These are phyloP conservation scores for Rhizopogon vesiculosus DNA, from an alignment of 768 basidiomycete species.

Conservation along the genomic window DNA sequence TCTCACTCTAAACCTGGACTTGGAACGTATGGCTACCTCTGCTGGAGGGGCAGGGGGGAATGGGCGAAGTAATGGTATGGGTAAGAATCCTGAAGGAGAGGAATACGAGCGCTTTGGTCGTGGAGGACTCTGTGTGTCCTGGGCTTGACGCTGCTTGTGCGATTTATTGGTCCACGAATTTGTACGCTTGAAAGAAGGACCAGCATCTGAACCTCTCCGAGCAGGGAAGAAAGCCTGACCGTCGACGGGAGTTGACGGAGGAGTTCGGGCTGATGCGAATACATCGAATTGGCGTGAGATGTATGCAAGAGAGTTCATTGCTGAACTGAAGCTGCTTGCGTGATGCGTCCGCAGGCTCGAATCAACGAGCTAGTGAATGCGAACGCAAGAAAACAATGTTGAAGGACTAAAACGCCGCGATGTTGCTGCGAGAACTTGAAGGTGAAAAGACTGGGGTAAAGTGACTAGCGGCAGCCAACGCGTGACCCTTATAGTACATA, in stretches of 20 bases:
- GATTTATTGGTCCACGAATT: conserved; percentile 56
- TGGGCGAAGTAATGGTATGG: conserved; percentile 26
- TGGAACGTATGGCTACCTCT: conserved; percentile 31
- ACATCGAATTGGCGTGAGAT: conserved; percentile 82
- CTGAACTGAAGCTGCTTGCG: background rate
- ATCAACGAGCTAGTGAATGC: background rate
- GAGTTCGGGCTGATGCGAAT: conserved; percentile 55
- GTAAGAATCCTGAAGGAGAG: conserved; percentile 49
- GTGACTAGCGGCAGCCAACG: background rate
- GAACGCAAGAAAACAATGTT: background rate
- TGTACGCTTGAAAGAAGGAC: conserved; percentile 38
- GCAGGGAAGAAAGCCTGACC: conserved; percentile 29
- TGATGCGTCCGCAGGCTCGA: conserved; percentile 3
- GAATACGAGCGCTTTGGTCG: conserved; percentile 58
- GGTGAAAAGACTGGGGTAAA: background rate
- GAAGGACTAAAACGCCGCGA: background rate
- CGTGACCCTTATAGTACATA: background rate
- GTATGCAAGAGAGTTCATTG: conserved; percentile 80
- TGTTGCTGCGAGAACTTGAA: background rate
- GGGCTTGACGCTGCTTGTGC: conserved; percentile 37
- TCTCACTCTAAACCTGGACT: conserved; percentile 32
- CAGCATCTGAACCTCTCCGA: conserved; percentile 24
- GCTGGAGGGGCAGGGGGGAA: conserved; percentile 23
- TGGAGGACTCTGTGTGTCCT: conserved; percentile 15
- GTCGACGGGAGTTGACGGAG: conserved; percentile 50